Conservation (phyloP, 306 rosid genomes). For the Cucurbita argyrosperma region DNA sequence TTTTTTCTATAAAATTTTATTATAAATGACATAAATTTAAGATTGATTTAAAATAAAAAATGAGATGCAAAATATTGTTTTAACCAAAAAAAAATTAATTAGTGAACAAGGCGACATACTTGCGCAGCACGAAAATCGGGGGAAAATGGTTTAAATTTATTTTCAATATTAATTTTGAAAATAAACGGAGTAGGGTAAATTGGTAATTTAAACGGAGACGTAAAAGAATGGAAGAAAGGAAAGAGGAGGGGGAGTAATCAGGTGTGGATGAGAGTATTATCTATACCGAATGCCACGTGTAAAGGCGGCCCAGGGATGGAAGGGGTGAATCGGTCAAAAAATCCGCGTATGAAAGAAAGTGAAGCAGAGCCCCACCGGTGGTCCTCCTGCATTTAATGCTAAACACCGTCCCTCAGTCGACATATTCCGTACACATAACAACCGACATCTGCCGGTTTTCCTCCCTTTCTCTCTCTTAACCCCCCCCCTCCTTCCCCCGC, state of each 20-base stretch:
- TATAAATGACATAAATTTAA: no score
- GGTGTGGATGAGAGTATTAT: not conserved
- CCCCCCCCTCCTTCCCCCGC: not conserved
- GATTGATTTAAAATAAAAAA: no score
- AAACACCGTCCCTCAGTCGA: not conserved
- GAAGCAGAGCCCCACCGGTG: not conserved
- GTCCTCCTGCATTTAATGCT: not conserved
- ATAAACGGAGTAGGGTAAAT: not conserved
- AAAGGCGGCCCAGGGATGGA: not conserved
- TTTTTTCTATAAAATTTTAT: no score
- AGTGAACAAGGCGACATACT: not conserved
- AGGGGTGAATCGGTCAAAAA: not conserved
- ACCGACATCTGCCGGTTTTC: conserved; percentile 1
- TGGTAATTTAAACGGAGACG: not conserved
- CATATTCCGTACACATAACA: not conserved
- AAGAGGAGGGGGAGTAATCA: not conserved
- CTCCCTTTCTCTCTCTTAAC: not conserved
- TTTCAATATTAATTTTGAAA: no score
- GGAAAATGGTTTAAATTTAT: no score
- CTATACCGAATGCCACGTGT: not conserved
- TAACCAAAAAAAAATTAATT: not conserved
- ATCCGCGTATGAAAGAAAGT: not conserved
- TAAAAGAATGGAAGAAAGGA: not conserved
- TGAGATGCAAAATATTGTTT: no score
- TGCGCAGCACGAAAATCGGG: not conserved